phyloP scores from a whole-genome alignment of 345 rosid genomes.

The Kernera saxatilis region DNA sequence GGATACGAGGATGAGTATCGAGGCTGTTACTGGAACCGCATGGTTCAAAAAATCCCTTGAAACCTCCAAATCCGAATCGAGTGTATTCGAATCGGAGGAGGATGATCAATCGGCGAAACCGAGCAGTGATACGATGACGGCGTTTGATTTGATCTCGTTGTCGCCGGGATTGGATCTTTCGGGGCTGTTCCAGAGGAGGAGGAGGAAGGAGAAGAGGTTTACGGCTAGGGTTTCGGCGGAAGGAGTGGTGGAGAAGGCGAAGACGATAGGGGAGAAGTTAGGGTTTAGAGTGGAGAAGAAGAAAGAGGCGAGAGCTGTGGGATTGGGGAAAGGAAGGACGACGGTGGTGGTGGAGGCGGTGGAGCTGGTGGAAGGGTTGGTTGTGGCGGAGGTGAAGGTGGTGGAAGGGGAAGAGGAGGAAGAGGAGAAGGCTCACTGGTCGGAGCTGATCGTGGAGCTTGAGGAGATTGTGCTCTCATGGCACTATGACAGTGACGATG shows the following conservation, averaged over 20 bases:
- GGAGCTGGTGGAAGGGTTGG: constrained; percentile 42
- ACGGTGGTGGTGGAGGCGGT: constrained; percentile 45
- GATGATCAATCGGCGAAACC: neutral
- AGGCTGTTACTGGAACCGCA: constrained; percentile 33
- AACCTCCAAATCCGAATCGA: neutral
- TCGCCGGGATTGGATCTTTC: constrained; percentile 72
- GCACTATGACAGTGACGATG: too few species aligned
- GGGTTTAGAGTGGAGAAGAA: constrained; percentile 64
- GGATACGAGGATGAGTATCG: constrained; percentile 54
- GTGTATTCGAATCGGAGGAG: neutral
- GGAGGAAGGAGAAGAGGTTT: constrained; percentile 56
- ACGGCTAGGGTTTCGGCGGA: constrained; percentile 45
- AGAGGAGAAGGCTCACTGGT: constrained; percentile 41
- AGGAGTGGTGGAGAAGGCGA: constrained; percentile 48
- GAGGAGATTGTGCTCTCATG: constrained; percentile 58
- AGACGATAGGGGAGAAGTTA: constrained; percentile 53
- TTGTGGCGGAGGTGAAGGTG: constrained; percentile 56
- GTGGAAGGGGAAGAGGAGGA: constrained; percentile 45
- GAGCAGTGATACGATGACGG: constrained; percentile 34
- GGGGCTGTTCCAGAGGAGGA: constrained; percentile 45
- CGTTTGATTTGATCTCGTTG: constrained; percentile 70
- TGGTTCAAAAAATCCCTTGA: constrained; percentile 55
- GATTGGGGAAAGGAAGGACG: constrained; percentile 53
- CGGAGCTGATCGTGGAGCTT: constrained; percentile 52
- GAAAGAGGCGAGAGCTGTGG: constrained; percentile 40